phyloP scores from a whole-genome alignment of 257 asterid genomes.

The Ilex asprella region DNA sequence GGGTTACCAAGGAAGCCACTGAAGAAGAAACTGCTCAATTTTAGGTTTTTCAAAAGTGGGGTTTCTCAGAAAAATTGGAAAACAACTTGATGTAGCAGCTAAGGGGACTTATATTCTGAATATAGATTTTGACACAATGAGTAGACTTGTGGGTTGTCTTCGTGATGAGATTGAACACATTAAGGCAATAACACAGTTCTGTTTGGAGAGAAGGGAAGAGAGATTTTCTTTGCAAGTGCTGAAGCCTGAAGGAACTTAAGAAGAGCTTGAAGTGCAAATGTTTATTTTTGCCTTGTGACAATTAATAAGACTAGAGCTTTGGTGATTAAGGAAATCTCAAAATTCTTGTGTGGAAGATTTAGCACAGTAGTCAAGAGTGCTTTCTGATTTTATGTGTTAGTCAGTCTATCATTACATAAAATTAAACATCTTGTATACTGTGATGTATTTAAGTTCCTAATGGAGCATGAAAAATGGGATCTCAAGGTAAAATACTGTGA shows the following conservation, averaged over 20 bases:
- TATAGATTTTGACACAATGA: conserved; percentile 78
- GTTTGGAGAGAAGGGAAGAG: conserved; percentile 51
- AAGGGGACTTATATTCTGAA: conserved; percentile 75
- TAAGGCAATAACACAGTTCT: conserved; percentile 42
- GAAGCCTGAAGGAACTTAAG: conserved; percentile 56
- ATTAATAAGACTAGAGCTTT: conserved; percentile 66
- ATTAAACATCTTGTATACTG: no score
- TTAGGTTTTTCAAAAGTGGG: conserved; percentile 29
- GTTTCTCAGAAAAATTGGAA: conserved; percentile 25
- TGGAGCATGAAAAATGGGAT: no score
- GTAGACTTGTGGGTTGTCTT: conserved; percentile 52
- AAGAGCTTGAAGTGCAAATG: conserved; percentile 70
- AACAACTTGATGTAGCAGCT: conserved; percentile 73
- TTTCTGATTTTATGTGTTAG: no score
- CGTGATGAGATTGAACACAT: conserved; percentile 70
- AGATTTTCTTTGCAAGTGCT: conserved; percentile 32
- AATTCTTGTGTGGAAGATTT: conserved; percentile 11
- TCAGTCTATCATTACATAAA: no score
- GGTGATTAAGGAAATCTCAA: conserved; percentile 50
- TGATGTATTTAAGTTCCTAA: no score
- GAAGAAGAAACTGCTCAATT: conserved; percentile 23
- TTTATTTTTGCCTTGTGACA: conserved; percentile 57
- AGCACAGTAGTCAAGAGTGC: no score
- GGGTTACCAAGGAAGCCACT: conserved; percentile 31
- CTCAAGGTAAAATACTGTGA: no score